A percentile compares a stretch with the other conserved stretches of the same genome.
Conservation (phyloP, 306 rosid species). For the Quercus cerris region DNA sequence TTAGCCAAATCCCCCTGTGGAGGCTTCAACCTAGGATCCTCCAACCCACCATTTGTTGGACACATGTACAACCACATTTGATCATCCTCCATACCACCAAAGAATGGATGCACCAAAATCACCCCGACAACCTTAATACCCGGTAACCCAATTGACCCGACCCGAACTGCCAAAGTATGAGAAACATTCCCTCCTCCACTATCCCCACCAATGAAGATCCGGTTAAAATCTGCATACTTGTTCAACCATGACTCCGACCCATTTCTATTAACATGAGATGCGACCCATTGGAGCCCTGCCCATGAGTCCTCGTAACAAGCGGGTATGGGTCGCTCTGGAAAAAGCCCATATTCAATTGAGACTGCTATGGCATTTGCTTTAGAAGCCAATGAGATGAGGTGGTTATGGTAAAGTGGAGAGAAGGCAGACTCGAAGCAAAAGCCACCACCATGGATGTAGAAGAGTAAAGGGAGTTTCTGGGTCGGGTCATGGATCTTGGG, state of each 20-base stretch:
- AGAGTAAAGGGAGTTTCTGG: constrained; percentile 19
- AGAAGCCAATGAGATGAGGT: constrained; percentile 16
- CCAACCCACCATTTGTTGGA: constrained; percentile 24
- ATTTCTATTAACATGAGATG: constrained; percentile 12
- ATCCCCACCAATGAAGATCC: constrained; percentile 27
- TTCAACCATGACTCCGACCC: constrained; percentile 27
- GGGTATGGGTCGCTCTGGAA: constrained; percentile 28
- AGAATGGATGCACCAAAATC: constrained; percentile 25
- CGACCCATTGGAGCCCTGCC: constrained; percentile 24
- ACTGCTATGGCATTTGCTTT: constrained; percentile 17
- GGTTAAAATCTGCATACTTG: neutral
- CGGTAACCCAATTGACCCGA: neutral
- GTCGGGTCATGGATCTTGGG: constrained; percentile 5
- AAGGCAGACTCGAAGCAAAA: constrained; percentile 41
- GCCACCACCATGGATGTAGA: constrained; percentile 42
- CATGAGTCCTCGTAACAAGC: constrained; percentile 26
- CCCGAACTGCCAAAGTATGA: constrained; percentile 12
- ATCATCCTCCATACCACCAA: neutral
- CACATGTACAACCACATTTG: constrained; percentile 49
- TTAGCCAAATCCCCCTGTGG: constrained; percentile 34
- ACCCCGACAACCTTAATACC: constrained; percentile 15
- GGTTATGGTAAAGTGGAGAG: constrained; percentile 8
- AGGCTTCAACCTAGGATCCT: constrained; percentile 44
- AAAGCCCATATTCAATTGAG: constrained; percentile 20
- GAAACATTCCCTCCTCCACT: constrained; percentile 32